Evolutionary conservation across 495 filamentous ascomycete species (phyloP).

Genomic region (Penicillium tannophilum): DNA sequence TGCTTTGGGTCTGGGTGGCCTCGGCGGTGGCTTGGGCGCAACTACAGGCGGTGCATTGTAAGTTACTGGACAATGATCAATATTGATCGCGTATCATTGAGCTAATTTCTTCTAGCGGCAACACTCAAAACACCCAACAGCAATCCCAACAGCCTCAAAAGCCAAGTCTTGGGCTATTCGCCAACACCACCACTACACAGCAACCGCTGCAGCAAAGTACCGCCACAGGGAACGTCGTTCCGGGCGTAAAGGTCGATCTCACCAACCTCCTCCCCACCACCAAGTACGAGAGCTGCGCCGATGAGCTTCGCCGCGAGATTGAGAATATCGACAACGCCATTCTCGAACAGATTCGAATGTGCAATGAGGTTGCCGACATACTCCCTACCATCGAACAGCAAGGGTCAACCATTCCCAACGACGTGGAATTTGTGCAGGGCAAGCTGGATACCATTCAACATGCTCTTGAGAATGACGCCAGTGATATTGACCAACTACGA

Average conservation of each 20-base stretch:
- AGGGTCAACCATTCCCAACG: slow-evolving; percentile 66
- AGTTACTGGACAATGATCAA: slow-evolving; percentile 24
- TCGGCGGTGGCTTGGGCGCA: slow-evolving; percentile 28
- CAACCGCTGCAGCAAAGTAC: slow-evolving; percentile 52
- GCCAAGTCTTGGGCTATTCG: slow-evolving; percentile 45
- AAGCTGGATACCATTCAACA: slow-evolving; percentile 74
- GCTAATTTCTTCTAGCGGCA: slow-evolving; percentile 6
- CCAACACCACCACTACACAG: slow-evolving; percentile 37
- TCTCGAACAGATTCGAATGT: slow-evolving; percentile 64
- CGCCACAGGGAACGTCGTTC: slow-evolving; percentile 44
- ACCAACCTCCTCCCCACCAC: slow-evolving; percentile 80
- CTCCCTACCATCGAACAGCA: slow-evolving; percentile 63
- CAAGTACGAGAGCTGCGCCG: slow-evolving; percentile 84
- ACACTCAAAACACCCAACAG: slow-evolving; percentile 15
- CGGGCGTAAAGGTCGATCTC: slow-evolving; percentile 77
- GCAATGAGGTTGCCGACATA: slow-evolving; percentile 46
- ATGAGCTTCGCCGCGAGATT: slow-evolving; percentile 77
- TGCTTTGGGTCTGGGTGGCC: slow-evolving; percentile 20
- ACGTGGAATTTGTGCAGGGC: slow-evolving; percentile 71
- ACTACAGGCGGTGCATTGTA: slow-evolving; percentile 53
- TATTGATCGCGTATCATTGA: background rate
- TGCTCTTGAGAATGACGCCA: slow-evolving; percentile 70
- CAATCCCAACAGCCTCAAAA: slow-evolving; percentile 42
- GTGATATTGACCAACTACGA: slow-evolving; percentile 67
- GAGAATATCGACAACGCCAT: slow-evolving; percentile 74